Percentiles rank a stretch among this genome's conserved stretches.
phyloP scores from a whole-genome alignment of 2,329 filamentous ascomycete genomes.

The Stenocarpella maydis region DNA sequence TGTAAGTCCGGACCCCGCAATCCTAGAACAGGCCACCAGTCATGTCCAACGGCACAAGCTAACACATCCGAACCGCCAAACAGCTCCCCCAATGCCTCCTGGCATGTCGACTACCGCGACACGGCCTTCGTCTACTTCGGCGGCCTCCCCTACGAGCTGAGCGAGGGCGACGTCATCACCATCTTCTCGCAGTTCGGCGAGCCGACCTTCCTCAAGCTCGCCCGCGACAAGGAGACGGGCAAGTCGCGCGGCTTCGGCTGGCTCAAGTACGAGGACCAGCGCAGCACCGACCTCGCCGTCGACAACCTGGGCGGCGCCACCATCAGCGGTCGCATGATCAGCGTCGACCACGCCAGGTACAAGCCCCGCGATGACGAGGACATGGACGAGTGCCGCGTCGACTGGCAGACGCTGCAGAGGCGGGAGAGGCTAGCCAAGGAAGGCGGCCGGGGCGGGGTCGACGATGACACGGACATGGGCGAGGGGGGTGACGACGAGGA shows the following conservation, averaged over 20 bases:
- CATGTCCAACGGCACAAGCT: background rate
- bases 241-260: conserved; percentile 95
- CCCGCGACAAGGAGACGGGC: conserved; percentile 94
- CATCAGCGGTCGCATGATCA: conserved; percentile 79
- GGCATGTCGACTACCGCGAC: conserved; percentile 95
- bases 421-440: conserved; percentile 55
- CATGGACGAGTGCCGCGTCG: conserved; percentile 64
- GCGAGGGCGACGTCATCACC: conserved; percentile 93
- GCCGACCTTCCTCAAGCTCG: conserved; percentile 90
- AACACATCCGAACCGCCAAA: background rate
- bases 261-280: conserved; percentile 97
- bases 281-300: conserved; percentile 93
- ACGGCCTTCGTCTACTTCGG: conserved; percentile 98
- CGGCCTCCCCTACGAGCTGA: conserved; percentile 88
- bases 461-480: conserved; percentile 55
- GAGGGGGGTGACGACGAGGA: conserved; percentile 55
- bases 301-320: conserved; percentile 92
- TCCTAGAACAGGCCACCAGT: background rate
- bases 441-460: conserved; percentile 45
- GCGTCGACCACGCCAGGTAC: conserved; percentile 93
- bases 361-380: conserved; percentile 85
- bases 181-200: conserved; percentile 98
- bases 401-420: conserved; percentile 66
- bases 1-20: conserved; percentile 59
- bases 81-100: conserved; percentile 85